Evolutionary conservation across 2,329 filamentous ascomycete genomes (phyloP).

Genomic region (Leptographium lundbergii): DNA sequence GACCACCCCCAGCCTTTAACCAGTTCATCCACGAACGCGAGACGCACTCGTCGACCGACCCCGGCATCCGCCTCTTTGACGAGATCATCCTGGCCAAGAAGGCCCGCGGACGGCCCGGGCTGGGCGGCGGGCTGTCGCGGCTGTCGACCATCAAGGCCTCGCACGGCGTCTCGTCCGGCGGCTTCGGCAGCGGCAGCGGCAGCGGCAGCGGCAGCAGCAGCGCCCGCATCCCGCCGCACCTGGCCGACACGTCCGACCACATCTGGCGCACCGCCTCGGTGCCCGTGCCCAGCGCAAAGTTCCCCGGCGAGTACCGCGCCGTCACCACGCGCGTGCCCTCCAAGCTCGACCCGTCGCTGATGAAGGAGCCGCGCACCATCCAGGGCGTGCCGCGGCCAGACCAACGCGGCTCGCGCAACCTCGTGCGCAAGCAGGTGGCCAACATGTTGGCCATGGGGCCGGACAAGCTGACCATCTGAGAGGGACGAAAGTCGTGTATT

Average conservation of each 20-base stretch:
- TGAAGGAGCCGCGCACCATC: slow-evolving; percentile 85
- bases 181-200: background rate
- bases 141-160: slow-evolving; percentile 47
- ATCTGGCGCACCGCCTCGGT: slow-evolving; percentile 61
- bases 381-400: slow-evolving; percentile 67
- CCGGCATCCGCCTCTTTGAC: slow-evolving; percentile 65
- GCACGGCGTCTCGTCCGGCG: slow-evolving; percentile 32
- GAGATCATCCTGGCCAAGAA: slow-evolving; percentile 74
- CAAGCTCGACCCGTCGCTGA: slow-evolving; percentile 71
- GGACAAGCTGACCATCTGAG: background rate
- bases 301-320: slow-evolving; percentile 48
- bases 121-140: slow-evolving; percentile 41
- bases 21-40: slow-evolving; percentile 80
- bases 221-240: slow-evolving; percentile 41
- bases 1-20: slow-evolving; percentile 44
- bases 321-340: slow-evolving; percentile 58
- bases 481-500: background rate
- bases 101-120: slow-evolving; percentile 48
- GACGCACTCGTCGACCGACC: slow-evolving; percentile 45
- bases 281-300: slow-evolving; percentile 46
- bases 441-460: slow-evolving; percentile 17
- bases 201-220: background rate
- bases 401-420: slow-evolving; percentile 33
- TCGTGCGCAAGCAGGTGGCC: slow-evolving; percentile 43
- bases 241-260: slow-evolving; percentile 64